Percentiles rank a stretch among this genome's conserved stretches.
Conservation (phyloP, 108 stramenopile species). For the Heterococcus sp. region DNA sequence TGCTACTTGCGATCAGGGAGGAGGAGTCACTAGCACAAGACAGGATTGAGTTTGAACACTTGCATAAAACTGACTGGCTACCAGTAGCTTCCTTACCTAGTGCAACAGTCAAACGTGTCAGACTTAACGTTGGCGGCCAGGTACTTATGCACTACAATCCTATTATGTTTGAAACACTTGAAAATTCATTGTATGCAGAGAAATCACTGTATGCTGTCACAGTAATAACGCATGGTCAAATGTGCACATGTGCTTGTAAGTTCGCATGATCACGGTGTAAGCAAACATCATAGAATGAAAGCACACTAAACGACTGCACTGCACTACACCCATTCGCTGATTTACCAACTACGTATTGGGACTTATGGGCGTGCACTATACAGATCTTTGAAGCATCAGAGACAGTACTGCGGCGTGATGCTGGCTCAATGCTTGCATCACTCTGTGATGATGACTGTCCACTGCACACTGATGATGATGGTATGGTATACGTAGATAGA, state of each 20-base stretch:
- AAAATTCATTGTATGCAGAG: too few relatives aligned
- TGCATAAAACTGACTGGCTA: conserved; percentile 25
- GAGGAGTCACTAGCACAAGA: background rate
- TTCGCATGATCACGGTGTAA: background rate
- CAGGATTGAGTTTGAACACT: background rate
- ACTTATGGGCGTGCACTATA: too few relatives aligned
- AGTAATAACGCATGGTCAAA: background rate
- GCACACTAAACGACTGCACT: background rate
- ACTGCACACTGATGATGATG: conserved; percentile 8
- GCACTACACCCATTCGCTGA: background rate
- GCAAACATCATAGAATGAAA: background rate
- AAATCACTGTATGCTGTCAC: too few relatives aligned
- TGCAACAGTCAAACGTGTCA: background rate
- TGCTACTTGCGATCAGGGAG: background rate
- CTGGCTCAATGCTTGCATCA: conserved; percentile 20
- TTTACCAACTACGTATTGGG: background rate
- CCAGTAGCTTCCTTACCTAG: background rate
- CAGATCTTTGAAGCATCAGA: conserved; percentile 33
- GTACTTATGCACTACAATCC: too few relatives aligned
- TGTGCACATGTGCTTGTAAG: background rate
- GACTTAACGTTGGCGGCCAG: conserved; percentile 40
- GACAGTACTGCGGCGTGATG: conserved; percentile 30
- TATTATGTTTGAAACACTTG: too few relatives aligned
- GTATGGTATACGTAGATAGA: conserved; percentile 26
- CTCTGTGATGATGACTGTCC: conserved; percentile 15